phyloP scores from a whole-genome alignment of 2,329 filamentous ascomycete species.

The Calonectria honghensis region DNA sequence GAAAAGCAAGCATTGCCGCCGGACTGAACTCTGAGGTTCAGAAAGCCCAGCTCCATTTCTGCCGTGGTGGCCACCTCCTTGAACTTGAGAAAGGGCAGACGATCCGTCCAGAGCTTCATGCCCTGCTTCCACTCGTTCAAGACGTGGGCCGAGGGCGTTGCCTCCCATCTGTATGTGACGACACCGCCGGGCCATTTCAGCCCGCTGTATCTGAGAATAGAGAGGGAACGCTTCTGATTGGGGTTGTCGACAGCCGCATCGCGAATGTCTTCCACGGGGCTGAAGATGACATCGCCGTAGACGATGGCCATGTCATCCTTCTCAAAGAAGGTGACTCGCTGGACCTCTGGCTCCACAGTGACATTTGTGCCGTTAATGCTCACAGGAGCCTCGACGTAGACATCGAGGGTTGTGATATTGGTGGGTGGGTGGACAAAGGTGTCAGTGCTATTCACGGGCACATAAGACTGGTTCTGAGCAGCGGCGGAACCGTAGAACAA shows the following conservation, averaged over 20 bases:
- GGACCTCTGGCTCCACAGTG: neutral
- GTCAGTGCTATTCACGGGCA: neutral
- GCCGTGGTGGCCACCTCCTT: conserved; percentile 1
- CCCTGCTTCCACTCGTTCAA: conserved; percentile 3
- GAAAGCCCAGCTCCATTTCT: neutral
- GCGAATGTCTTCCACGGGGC: neutral
- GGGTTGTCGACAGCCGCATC: neutral
- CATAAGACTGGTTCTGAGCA: neutral
- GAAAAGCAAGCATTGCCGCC: conserved; percentile 1
- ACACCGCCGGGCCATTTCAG: conserved; percentile 21
- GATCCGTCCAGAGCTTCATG: conserved; percentile 14
- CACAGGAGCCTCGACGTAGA: neutral
- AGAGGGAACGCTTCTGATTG: conserved; percentile 3
- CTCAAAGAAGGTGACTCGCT: conserved; percentile 8
- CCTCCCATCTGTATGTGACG: conserved; percentile 24
- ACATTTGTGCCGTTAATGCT: conserved; percentile 10
- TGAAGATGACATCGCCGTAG: conserved; percentile 12
- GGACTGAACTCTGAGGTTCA: conserved; percentile 12
- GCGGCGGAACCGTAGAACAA: neutral
- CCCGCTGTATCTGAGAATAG: neutral
- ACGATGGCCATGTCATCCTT: conserved; percentile 6
- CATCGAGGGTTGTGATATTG: conserved; percentile 3
- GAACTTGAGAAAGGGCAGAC: conserved; percentile 10
- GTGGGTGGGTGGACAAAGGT: neutral
- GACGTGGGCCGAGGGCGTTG: neutral